These are phyloP conservation scores for Cladosporium sp. DNA, from an alignment of 2,329 filamentous ascomycete species.

Conservation along the genomic window DNA sequence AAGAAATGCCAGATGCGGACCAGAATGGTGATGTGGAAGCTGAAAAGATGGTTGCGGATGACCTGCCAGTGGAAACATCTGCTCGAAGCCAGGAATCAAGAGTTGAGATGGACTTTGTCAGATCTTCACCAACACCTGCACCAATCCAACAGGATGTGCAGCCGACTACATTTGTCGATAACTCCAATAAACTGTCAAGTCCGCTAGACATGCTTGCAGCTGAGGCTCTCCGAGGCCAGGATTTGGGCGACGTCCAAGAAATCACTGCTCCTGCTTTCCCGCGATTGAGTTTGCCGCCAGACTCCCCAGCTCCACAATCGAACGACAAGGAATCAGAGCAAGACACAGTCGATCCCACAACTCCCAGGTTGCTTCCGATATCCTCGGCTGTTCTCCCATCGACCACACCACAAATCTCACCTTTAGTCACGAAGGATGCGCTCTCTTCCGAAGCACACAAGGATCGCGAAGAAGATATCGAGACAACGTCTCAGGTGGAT, in stretches of 20 bases:
- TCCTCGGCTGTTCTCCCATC: slow-evolving; percentile 2
- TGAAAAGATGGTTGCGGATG: background rate
- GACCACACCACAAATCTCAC: slow-evolving; percentile 4
- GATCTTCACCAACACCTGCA: background rate
- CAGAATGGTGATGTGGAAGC: too few species aligned
- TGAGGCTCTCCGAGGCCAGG: background rate
- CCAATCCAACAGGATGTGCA: background rate
- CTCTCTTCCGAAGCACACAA: background rate
- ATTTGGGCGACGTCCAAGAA: background rate
- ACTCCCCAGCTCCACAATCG: background rate
- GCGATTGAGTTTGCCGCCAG: background rate
- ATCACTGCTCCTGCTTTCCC: background rate
- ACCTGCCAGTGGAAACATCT: background rate
- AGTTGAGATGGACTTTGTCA: background rate
- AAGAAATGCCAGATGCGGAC: slow-evolving; percentile 1
- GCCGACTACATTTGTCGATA: background rate
- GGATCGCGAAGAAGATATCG: background rate
- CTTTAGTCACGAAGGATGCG: slow-evolving; percentile 1
- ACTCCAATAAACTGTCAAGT: background rate
- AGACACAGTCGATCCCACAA: background rate
- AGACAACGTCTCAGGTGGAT: background rate
- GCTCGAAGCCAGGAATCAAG: background rate
- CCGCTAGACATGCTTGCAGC: background rate
- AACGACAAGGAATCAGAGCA: background rate
- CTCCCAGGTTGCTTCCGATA: background rate